Evolutionary conservation across 192 early-diverging fungal genomes (phyloP), one percentile per base, ranked within the genome.

Genomic region (Gigaspora rosea): DNA sequence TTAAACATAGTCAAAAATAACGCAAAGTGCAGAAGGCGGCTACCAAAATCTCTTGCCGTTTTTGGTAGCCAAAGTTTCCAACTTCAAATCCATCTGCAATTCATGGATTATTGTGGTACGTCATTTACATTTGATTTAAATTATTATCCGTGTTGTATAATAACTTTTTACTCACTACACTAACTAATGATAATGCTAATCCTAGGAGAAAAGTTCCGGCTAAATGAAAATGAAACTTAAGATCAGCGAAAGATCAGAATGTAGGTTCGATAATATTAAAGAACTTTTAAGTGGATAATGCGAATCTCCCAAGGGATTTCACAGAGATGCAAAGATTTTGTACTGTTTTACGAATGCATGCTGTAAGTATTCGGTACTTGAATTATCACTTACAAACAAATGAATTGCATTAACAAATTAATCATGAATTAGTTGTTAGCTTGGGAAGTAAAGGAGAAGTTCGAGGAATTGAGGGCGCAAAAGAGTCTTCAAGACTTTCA

Each of bases 11-110:
- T 78, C 3, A 78, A 78, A 27, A 52, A 78, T 61, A 78, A 68
- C 52, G 33, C 33, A 56, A 78, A 78, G 18, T 70, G 46, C 33
- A 65, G 75, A 57, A 11, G 76, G 33, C 5, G 67, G 59, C 41
- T 70, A 22, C 65, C 64, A 35, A 78, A 61, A 41, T 8, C 35
- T 32, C 54, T 78, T 67, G 65, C 64, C 16, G 47, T 77, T 54
- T 77, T 77, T 35, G 63, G 75, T 77, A 64, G 75, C 15, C 75
- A 77, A 68, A 77, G 75, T 68, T 77, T 68, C 49, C 47, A 47
- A 20, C 65, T 77, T 68, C 2, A 49, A 56, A 51, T 77, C 36
- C 20, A 77, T 35, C 36, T 77, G 56, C 66, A 77, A 68, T 77
- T 65, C 33, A 57, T 77, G 20, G 49, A 77, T 27, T 77, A 77